Percentiles rank a stretch among this genome's conserved stretches.
Evolutionary conservation across 352 stramenopile genomes (phyloP).

Genomic region (Phytophthora pluvialis): DNA sequence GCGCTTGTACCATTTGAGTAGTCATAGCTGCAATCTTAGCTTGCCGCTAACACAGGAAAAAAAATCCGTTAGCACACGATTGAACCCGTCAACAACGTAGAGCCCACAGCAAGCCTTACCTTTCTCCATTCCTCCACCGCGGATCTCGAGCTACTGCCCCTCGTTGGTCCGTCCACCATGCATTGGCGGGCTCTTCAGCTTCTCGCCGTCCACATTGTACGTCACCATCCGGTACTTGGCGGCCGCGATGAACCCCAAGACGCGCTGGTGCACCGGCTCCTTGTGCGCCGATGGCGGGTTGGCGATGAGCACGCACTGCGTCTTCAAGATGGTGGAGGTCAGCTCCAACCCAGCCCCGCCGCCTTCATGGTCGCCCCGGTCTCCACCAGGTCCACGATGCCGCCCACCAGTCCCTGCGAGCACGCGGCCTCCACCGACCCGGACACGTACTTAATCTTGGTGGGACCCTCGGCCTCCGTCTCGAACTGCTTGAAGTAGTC

Average conservation of each 20-base stretch:
- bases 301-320: conserved; percentile 93
- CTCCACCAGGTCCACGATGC: conserved; percentile 98
- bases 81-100: too few relatives aligned
- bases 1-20: too few relatives aligned
- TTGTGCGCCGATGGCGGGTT: conserved; percentile 81
- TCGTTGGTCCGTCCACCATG: too few relatives aligned
- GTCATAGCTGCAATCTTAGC: too few relatives aligned
- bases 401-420: conserved; percentile 96
- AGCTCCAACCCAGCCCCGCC: conserved; percentile 95
- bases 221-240: conserved; percentile 98
- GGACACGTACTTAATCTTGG: conserved; percentile 97
- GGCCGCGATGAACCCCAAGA: conserved; percentile 97
- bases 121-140: too few relatives aligned
- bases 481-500: conserved; percentile 96
- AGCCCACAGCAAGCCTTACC: too few relatives aligned
- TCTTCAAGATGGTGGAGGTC: conserved; percentile 93
- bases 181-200: too few relatives aligned
- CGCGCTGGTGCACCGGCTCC: conserved; percentile 87
- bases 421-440: conserved; percentile 98
- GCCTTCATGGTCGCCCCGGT: conserved; percentile 99
- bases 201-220: conserved; percentile 96
- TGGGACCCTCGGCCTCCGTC: conserved; percentile 49
- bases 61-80: too few relatives aligned
- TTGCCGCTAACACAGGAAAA: too few relatives aligned
- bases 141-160: too few relatives aligned